Conservation (phyloP, 805 yeast species). For the Suhomyces tanzawaensis region DNA sequence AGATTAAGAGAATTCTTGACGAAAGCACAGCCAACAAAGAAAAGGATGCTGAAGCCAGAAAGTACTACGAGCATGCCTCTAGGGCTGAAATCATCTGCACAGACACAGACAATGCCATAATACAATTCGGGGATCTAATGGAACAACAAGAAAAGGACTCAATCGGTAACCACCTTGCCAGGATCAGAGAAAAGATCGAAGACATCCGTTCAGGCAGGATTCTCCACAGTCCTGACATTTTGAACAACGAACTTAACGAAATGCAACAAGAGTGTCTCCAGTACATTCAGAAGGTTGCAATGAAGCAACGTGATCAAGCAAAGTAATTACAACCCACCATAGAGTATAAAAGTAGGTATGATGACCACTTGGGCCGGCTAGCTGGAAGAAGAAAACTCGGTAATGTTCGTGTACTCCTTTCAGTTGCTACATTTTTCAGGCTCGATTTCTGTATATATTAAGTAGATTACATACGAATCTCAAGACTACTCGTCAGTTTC, state of each 20-base stretch:
- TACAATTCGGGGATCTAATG: constrained; percentile 59
- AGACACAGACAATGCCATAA: constrained; percentile 85
- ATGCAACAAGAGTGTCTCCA: constrained; percentile 38
- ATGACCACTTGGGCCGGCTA: not conserved
- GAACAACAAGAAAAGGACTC: constrained; percentile 45
- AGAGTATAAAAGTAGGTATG: not conserved
- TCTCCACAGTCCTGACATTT: constrained; percentile 31
- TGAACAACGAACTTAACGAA: constrained; percentile 35
- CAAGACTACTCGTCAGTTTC: constrained; percentile 33
- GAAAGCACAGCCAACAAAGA: constrained; percentile 66
- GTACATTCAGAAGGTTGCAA: constrained; percentile 40
- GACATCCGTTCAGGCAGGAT: constrained; percentile 32
- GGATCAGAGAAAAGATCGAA: constrained; percentile 26
- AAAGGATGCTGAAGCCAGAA: constrained; percentile 56
- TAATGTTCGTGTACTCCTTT: not conserved
- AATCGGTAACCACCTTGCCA: constrained; percentile 18
- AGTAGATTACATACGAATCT: not conserved
- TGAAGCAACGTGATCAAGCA: constrained; percentile 24
- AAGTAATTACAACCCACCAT: not conserved
- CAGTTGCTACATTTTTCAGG: too few species aligned
- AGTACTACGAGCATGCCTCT: constrained; percentile 69
- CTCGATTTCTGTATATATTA: constrained; percentile 1
- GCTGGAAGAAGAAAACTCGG: not conserved
- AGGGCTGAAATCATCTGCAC: constrained; percentile 75
- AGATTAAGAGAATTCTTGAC: constrained; percentile 58